Conservation (phyloP, 495 filamentous ascomycete species). For the Neurospora africana region DNA sequence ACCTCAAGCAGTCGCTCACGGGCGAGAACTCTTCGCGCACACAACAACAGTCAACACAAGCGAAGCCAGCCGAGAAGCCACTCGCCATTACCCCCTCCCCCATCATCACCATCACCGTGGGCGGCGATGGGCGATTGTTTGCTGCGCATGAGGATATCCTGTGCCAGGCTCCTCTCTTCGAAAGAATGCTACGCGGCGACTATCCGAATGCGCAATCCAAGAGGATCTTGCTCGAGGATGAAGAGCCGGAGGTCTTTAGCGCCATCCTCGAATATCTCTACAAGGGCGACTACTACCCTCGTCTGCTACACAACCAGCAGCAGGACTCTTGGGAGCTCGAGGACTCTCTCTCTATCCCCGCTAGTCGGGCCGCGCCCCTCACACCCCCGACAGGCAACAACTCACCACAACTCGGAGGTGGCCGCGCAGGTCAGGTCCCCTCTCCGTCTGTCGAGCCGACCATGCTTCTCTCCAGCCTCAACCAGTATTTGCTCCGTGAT, state of each 20-base stretch:
- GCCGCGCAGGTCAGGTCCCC: slow-evolving; percentile 35
- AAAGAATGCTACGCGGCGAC: slow-evolving; percentile 46
- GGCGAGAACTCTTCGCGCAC: slow-evolving; percentile 22
- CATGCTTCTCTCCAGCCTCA: slow-evolving; percentile 54
- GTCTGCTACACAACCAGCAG: slow-evolving; percentile 58
- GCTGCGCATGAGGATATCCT: slow-evolving; percentile 86
- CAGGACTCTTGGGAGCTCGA: slow-evolving; percentile 65
- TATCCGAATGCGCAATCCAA: slow-evolving; percentile 53
- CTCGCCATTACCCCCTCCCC: slow-evolving; percentile 43
- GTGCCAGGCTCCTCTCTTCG: slow-evolving; percentile 71
- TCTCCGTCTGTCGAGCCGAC: slow-evolving; percentile 54
- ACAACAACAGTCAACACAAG: slow-evolving; percentile 23
- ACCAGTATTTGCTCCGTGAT: slow-evolving; percentile 68
- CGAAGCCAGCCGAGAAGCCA: slow-evolving; percentile 33
- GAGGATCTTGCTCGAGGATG: slow-evolving; percentile 68
- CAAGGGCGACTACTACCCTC: slow-evolving; percentile 86
- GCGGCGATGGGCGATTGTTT: slow-evolving; percentile 74
- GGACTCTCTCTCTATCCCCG: slow-evolving; percentile 29
- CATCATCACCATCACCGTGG: slow-evolving; percentile 76
- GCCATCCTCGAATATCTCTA: slow-evolving; percentile 88
- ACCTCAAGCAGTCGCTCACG: slow-evolving; percentile 49
- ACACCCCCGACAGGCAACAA: slow-evolving; percentile 28
- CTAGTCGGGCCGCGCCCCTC: slow-evolving; percentile 19
- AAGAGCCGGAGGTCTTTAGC: slow-evolving; percentile 83
- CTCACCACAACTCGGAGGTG: slow-evolving; percentile 32